Conservation (phyloP, 202 grass and related monocot species). For the Zoysia matrella region DNA sequence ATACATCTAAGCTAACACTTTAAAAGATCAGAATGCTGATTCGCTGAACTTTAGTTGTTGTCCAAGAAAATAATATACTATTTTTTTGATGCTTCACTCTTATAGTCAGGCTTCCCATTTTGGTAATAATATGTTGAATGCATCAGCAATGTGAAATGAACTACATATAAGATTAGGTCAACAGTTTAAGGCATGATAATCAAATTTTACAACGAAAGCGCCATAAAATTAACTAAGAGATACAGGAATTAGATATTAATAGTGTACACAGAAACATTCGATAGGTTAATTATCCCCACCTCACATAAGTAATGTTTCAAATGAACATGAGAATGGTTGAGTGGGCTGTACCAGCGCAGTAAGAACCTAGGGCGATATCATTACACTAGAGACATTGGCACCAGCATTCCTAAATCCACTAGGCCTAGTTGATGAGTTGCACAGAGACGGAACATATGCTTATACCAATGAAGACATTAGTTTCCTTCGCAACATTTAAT, state of each 20-base stretch:
- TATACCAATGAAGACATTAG: constrained; percentile 46
- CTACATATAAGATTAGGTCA: not conserved
- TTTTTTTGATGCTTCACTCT: not conserved
- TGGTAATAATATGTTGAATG: not conserved
- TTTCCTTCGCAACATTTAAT: constrained; percentile 48
- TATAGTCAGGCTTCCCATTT: not conserved
- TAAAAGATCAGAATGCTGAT: not conserved
- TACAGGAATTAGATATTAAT: constrained; percentile 35
- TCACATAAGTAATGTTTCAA: constrained; percentile 42
- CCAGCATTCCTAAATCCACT: constrained; percentile 49
- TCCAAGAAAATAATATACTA: not conserved
- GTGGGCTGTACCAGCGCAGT: constrained; percentile 15
- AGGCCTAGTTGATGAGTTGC: constrained; percentile 57
- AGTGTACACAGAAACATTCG: constrained; percentile 40
- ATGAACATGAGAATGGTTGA: constrained; percentile 46
- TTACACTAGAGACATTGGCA: constrained; percentile 44
- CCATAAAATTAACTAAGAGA: constrained; percentile 12
- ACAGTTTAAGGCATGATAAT: not conserved
- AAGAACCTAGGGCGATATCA: constrained; percentile 44
- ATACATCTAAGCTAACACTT: not conserved
- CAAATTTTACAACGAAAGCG: not conserved
- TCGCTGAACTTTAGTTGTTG: not conserved
- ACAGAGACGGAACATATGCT: constrained; percentile 30
- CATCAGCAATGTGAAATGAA: not conserved
- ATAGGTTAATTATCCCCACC: constrained; percentile 51